Conservation (phyloP, 2,329 filamentous ascomycete species). For the Aspergillus spinulosporus region DNA sequence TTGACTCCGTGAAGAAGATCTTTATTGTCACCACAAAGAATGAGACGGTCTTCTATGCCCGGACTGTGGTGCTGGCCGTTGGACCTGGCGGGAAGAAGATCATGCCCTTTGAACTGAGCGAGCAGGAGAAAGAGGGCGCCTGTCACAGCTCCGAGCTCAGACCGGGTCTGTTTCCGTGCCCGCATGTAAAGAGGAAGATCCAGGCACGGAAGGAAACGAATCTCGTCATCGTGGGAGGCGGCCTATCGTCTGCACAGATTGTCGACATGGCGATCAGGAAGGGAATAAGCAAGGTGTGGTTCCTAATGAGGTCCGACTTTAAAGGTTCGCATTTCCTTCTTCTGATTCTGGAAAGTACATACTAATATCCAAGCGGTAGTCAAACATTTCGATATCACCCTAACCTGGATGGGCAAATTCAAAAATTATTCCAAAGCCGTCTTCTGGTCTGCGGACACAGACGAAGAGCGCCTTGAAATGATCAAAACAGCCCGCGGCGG, state of each 20-base stretch:
- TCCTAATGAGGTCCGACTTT: constrained; percentile 62
- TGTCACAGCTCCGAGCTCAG: constrained; percentile 67
- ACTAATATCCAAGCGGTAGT: constrained; percentile 37
- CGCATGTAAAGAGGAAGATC: constrained; percentile 56
- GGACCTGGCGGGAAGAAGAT: constrained; percentile 65
- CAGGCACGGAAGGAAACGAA: constrained; percentile 55
- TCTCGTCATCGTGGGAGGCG: constrained; percentile 71
- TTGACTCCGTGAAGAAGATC: constrained; percentile 52
- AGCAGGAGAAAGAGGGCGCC: constrained; percentile 49
- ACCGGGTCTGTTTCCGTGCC: constrained; percentile 53
- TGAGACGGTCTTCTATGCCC: constrained; percentile 55
- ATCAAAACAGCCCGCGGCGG: constrained; percentile 68
- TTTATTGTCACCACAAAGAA: constrained; percentile 65
- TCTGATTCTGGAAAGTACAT: too few relatives aligned
- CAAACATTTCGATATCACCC: constrained; percentile 75
- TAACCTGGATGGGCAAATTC: constrained; percentile 81
- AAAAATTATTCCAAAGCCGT: constrained; percentile 73
- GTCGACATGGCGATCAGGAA: constrained; percentile 64
- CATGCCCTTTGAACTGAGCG: constrained; percentile 43
- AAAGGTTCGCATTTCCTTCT: constrained; percentile 38
- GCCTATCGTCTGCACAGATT: constrained; percentile 73
- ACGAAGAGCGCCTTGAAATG: constrained; percentile 67
- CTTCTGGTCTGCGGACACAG: constrained; percentile 74
- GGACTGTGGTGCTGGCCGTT: constrained; percentile 67
- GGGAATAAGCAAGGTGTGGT: constrained; percentile 67